phyloP scores from a whole-genome alignment of 805 yeast genomes.

The Kodamaea laetipori region DNA sequence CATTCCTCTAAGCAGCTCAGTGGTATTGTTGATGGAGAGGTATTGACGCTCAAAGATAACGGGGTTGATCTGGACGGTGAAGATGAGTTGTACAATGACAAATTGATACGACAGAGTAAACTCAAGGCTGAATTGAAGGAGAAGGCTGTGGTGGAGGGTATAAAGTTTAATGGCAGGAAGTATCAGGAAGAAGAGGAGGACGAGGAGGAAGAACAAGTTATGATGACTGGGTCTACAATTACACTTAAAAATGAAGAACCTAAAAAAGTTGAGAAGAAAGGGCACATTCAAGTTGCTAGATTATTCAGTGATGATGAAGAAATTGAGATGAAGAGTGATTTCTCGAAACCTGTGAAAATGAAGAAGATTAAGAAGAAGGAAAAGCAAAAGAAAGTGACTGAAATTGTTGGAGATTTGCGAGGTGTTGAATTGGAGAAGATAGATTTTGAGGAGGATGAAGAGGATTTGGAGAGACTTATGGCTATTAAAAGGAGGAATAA shows the following conservation, averaged over 20 bases:
- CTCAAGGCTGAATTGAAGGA: slow-evolving; percentile 33
- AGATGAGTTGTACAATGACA: slow-evolving; percentile 42
- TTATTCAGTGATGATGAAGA: slow-evolving; percentile 16
- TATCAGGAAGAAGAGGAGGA: slow-evolving; percentile 14
- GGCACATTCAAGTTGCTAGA: slow-evolving; percentile 5
- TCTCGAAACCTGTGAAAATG: slow-evolving; percentile 33
- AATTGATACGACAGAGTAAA: slow-evolving; percentile 25
- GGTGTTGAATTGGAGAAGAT: slow-evolving; percentile 32
- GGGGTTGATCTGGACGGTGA: slow-evolving; percentile 28
- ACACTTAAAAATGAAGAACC: neutral
- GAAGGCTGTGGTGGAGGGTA: slow-evolving; percentile 23
- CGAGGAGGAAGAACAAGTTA: slow-evolving; percentile 15
- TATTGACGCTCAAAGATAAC: slow-evolving; percentile 62
- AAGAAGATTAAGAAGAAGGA: slow-evolving; percentile 46
- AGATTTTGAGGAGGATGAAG: slow-evolving; percentile 31
- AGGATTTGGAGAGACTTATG: slow-evolving; percentile 36
- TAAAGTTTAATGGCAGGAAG: slow-evolving; percentile 26
- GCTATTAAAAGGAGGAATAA: slow-evolving; percentile 27
- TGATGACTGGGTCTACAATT: slow-evolving; percentile 13
- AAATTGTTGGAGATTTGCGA: slow-evolving; percentile 30
- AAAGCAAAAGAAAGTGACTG: slow-evolving; percentile 25
- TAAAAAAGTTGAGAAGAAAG: slow-evolving; percentile 1
- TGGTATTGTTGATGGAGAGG: slow-evolving; percentile 40
- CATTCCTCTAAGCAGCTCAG: slow-evolving; percentile 48
- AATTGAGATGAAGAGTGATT: slow-evolving; percentile 14